phyloP scores from a whole-genome alignment of 176 grass and related monocot genomes.

The bread wheat (Triticum aestivum) region IWGSC_CS_RefSeq_v2.1 NC_057801.1:659163972-659164471 shows the following conservation, averaged over 20 bases:
- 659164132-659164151: too few relatives aligned
- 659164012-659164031: not conserved
- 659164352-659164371: not conserved
- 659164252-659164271: not conserved
- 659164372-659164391: not conserved
- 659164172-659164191: not conserved
- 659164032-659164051: not conserved
- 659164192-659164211: not conserved
- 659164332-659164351: slow-evolving; percentile 1
- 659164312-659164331: not conserved
- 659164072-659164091: not conserved
- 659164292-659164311: not conserved
- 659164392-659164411: not conserved
- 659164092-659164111: not conserved
- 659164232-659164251: slow-evolving; percentile 3
- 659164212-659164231: not conserved
- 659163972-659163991: slow-evolving; percentile 76
- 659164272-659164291: slow-evolving; percentile 14
- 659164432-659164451: not conserved
- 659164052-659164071: not conserved
- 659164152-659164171: slow-evolving; percentile 41
- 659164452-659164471: not conserved
- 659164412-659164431: not conserved
- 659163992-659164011: slow-evolving; percentile 16
- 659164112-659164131: not conserved